phyloP scores from a whole-genome alignment of 805 yeast genomes.

The Grigorovia humatica region DNA sequence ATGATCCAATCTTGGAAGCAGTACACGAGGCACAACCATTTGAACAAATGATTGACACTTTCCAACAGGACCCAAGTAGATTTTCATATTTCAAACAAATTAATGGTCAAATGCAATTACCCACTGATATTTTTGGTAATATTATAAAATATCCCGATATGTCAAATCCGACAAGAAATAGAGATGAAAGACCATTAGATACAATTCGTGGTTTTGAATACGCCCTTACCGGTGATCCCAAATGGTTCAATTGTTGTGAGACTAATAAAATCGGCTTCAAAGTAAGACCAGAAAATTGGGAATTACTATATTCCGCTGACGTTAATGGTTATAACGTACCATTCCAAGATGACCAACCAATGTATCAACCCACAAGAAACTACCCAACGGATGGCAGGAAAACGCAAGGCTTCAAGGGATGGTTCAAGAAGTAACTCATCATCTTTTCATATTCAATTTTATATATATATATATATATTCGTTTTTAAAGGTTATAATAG shows the following conservation, averaged over 20 bases:
- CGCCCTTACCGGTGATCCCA: slow-evolving; percentile 67
- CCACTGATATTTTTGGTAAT: slow-evolving; percentile 72
- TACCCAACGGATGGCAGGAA: neutral
- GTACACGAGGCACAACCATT: slow-evolving; percentile 95
- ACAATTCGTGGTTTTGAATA: slow-evolving; percentile 90
- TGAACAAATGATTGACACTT: slow-evolving; percentile 43
- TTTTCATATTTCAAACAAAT: slow-evolving; percentile 31
- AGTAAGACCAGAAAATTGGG: slow-evolving; percentile 47
- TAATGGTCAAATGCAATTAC: slow-evolving; percentile 32
- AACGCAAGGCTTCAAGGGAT: neutral
- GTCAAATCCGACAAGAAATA: slow-evolving; percentile 83
- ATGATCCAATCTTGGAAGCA: slow-evolving; percentile 86
- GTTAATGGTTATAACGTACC: neutral
- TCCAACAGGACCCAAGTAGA: slow-evolving; percentile 13
- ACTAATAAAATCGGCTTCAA: slow-evolving; percentile 76
- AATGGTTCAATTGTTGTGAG: slow-evolving; percentile 71
- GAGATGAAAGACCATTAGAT: slow-evolving; percentile 94
- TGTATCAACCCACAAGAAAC: neutral
- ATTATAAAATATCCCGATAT: slow-evolving; percentile 69
- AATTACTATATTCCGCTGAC: neutral
- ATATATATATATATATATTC: too few relatives aligned
- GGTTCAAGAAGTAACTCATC: neutral
- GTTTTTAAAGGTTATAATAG: too few relatives aligned
- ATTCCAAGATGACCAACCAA: neutral
- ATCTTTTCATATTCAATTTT: too few relatives aligned